Evolutionary conservation across 129 eudicot species (phyloP).

Genomic region (Artemisia annua): DNA sequence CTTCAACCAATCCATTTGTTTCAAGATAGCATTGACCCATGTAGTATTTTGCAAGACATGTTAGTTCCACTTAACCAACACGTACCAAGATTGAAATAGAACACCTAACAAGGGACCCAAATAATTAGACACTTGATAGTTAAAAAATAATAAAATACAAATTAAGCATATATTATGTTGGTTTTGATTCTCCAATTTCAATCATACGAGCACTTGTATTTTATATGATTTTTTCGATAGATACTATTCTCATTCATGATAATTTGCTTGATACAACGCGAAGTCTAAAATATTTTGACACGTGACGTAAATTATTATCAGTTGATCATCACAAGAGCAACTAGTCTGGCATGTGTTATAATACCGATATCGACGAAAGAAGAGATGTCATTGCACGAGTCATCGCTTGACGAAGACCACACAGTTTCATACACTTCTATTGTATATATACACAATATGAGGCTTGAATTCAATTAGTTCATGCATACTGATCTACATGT

Average conservation of each 20-base stretch:
- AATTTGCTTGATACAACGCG: background rate
- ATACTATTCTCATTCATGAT: background rate
- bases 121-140: background rate
- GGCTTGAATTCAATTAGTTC: too few species aligned
- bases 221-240: background rate
- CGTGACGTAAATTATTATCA: too few species aligned
- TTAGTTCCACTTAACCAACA: conserved; percentile 2
- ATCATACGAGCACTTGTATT: too few species aligned
- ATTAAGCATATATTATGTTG: background rate
- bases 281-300: background rate
- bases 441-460: too few species aligned
- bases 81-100: background rate
- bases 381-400: too few species aligned
- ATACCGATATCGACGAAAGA: background rate
- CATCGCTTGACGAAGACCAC: too few species aligned
- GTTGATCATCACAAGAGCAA: too few species aligned
- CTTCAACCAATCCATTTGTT: conserved; percentile 23
- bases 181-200: too few species aligned
- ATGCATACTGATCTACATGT: too few species aligned
- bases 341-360: too few species aligned
- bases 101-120: conserved; percentile 16
- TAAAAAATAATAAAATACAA: background rate
- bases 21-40: conserved; percentile 12
- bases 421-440: too few species aligned
- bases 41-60: conserved; percentile 14